These are phyloP conservation scores for Abrus pulchellus DNA, from an alignment of 306 rosid species.

Conservation along the genomic window DNA sequence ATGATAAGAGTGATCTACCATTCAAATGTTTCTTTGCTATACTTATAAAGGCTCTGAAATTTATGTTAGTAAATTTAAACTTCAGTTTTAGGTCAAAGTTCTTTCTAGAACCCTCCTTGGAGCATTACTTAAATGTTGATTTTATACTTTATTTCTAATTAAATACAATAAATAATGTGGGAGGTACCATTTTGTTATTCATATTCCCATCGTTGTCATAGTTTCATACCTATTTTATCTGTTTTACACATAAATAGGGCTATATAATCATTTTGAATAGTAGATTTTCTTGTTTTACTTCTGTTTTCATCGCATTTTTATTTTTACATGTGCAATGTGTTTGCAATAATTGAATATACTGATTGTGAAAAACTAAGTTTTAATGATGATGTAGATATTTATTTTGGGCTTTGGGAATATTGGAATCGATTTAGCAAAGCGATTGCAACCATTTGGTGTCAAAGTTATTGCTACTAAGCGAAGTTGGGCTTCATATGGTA, in stretches of 20 bases:
- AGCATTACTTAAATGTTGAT: slow-evolving; percentile 7
- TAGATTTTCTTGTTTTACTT: background rate
- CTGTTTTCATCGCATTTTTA: slow-evolving; percentile 13
- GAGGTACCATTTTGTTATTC: background rate
- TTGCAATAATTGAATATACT: slow-evolving; percentile 4
- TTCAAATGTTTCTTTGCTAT: background rate
- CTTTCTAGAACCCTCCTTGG: background rate
- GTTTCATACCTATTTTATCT: slow-evolving; percentile 1
- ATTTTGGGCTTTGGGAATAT: slow-evolving; percentile 92
- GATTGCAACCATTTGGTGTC: slow-evolving; percentile 88
- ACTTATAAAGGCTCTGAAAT: slow-evolving; percentile 7
- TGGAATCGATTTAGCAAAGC: slow-evolving; percentile 80
- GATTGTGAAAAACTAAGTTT: slow-evolving; percentile 22
- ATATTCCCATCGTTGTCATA: background rate
- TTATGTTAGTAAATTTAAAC: background rate
- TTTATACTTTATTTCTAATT: slow-evolving; percentile 9
- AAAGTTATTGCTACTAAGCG: slow-evolving; percentile 89
- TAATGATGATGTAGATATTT: slow-evolving; percentile 64
- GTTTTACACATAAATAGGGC: background rate
- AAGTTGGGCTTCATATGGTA: slow-evolving; percentile 66
- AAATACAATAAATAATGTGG: slow-evolving; percentile 10
- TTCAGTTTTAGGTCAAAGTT: background rate
- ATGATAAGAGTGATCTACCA: background rate
- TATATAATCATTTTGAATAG: slow-evolving; percentile 3
- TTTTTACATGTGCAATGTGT: slow-evolving; percentile 24